Evolutionary conservation across 148 eudicot species (phyloP).

Genomic region (Polygonum maritimum): DNA sequence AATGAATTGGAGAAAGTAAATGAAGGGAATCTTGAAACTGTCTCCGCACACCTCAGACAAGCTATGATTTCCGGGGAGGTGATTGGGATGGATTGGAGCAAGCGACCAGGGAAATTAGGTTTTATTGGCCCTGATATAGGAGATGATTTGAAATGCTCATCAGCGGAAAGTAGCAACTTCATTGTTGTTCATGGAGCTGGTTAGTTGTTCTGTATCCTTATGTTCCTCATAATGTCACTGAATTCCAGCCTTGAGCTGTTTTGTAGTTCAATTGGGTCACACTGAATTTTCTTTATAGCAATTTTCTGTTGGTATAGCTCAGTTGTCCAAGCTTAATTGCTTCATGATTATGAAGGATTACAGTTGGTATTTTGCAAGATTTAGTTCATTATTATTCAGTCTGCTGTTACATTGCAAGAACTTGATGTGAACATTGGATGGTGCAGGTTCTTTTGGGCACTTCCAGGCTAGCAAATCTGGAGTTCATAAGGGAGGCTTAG

Average conservation of each 20-base stretch:
- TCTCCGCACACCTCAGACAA: constrained; percentile 54
- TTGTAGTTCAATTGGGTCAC: too few relatives aligned
- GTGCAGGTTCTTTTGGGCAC: constrained; percentile 92
- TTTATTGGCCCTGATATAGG: constrained; percentile 27
- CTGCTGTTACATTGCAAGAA: not conserved
- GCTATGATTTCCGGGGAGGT: constrained; percentile 53
- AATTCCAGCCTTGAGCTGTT: too few relatives aligned
- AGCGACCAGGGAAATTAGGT: constrained; percentile 40
- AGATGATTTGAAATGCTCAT: constrained; percentile 24
- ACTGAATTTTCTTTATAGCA: too few relatives aligned
- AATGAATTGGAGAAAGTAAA: constrained; percentile 77
- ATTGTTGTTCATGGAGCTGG: constrained; percentile 99
- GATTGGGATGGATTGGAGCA: constrained; percentile 95
- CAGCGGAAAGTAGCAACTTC: constrained; percentile 35
- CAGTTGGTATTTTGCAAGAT: not conserved
- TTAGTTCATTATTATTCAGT: not conserved
- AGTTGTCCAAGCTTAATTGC: not conserved
- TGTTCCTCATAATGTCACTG: not conserved
- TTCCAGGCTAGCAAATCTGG: constrained; percentile 99
- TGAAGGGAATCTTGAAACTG: constrained; percentile 46
- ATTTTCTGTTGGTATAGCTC: not conserved
- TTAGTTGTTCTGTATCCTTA: constrained; percentile 14
- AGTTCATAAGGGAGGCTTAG: constrained; percentile 82
- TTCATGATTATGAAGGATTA: not conserved
- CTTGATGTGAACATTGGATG: not conserved